Conservation (phyloP, 331 rosid species). For the Malus hybrid region DNA sequence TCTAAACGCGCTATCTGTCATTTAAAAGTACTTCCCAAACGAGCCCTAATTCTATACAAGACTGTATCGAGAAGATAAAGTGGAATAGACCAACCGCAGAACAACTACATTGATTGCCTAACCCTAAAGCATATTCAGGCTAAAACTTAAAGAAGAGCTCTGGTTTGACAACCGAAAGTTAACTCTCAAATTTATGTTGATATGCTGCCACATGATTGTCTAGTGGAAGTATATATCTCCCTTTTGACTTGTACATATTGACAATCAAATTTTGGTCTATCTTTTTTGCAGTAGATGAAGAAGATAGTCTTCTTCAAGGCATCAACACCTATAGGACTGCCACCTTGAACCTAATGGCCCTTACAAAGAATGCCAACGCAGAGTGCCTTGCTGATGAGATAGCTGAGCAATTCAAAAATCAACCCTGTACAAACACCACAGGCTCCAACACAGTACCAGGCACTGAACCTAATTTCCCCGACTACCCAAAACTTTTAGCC, state of each 20-base stretch:
- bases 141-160: not conserved
- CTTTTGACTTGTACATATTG: constrained; percentile 12
- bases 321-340: constrained; percentile 59
- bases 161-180: not conserved
- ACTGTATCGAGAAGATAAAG: not conserved
- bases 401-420: constrained; percentile 77
- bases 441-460: constrained; percentile 90
- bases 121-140: not conserved
- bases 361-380: constrained; percentile 57
- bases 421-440: constrained; percentile 82
- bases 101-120: not conserved
- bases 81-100: not conserved
- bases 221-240: not conserved
- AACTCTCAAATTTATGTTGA: not conserved
- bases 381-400: constrained; percentile 70
- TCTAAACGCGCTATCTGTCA: too few relatives aligned
- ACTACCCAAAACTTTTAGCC: too few relatives aligned
- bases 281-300: constrained; percentile 42
- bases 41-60: not conserved
- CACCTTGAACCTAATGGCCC: constrained; percentile 41
- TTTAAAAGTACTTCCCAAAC: too few relatives aligned
- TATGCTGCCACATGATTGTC: not conserved
- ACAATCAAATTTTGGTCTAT: constrained; percentile 10
- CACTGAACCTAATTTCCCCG: not conserved
- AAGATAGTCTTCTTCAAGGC: constrained; percentile 54